Evolutionary conservation across 192 early-diverging fungal species (phyloP).

Genomic region (Rhizoclosmatium globosum): DNA sequence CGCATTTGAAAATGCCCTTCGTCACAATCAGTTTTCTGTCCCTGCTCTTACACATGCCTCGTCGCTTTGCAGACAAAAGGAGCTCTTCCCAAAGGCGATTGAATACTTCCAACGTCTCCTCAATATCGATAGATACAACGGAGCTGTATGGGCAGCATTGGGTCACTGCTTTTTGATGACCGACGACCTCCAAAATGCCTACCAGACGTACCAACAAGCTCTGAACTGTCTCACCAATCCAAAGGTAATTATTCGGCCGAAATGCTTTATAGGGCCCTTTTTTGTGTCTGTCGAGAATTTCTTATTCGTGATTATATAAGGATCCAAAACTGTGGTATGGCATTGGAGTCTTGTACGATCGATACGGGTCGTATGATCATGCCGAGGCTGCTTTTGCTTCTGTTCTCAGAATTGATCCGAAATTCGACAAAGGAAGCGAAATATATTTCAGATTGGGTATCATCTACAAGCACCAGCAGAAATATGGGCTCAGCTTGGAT

Average conservation of each 20-base stretch:
- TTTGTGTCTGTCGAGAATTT: background rate
- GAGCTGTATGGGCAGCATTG: conserved; percentile 93
- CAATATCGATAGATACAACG: conserved; percentile 80
- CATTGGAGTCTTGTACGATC: conserved; percentile 96
- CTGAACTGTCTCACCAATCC: conserved; percentile 90
- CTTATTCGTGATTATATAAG: conserved; percentile 46
- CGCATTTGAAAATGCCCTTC: conserved; percentile 88
- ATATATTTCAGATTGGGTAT: conserved; percentile 98
- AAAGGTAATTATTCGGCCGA: conserved; percentile 61
- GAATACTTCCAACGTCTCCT: conserved; percentile 94
- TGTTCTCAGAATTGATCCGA: conserved; percentile 93
- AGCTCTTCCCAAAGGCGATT: conserved; percentile 87
- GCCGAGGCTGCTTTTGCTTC: conserved; percentile 96
- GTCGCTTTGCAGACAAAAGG: conserved; percentile 80
- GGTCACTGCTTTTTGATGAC: conserved; percentile 97
- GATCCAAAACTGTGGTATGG: conserved; percentile 99
- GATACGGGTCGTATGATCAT: conserved; percentile 95
- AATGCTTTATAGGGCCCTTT: background rate
- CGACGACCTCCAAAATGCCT: conserved; percentile 94
- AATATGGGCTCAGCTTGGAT: conserved; percentile 76
- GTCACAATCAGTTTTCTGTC: conserved; percentile 93
- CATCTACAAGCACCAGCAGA: conserved; percentile 93
- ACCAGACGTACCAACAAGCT: conserved; percentile 95
- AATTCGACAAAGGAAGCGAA: conserved; percentile 97
- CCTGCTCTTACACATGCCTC: conserved; percentile 82